Conservation (phyloP, 2,329 filamentous ascomycete genomes). For the Tolypocladium amazonense region DNA sequence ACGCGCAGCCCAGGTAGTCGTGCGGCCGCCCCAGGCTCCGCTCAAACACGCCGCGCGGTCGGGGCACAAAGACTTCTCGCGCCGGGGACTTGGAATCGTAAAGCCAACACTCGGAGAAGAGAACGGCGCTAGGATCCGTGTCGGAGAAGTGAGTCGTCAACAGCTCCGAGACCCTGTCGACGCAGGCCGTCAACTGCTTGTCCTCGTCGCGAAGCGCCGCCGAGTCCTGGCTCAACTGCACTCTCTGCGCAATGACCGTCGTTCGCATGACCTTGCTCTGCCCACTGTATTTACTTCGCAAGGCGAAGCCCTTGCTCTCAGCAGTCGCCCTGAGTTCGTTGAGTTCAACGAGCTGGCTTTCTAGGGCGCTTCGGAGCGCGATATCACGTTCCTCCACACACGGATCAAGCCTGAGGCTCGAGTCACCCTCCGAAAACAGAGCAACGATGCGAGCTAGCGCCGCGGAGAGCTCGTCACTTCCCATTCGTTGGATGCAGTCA, state of each 20-base stretch:
- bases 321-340: slow-evolving; percentile 33
- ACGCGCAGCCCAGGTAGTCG: slow-evolving; percentile 66
- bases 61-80: slow-evolving; percentile 64
- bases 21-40: slow-evolving; percentile 61
- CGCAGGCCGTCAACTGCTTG: slow-evolving; percentile 55
- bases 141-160: slow-evolving; percentile 14
- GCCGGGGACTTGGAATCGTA: slow-evolving; percentile 63
- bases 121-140: slow-evolving; percentile 27
- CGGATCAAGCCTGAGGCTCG: slow-evolving; percentile 20
- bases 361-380: slow-evolving; percentile 22
- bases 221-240: slow-evolving; percentile 67
- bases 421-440: slow-evolving; percentile 24
- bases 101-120: slow-evolving; percentile 63
- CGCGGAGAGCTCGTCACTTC: slow-evolving; percentile 16
- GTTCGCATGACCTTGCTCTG: slow-evolving; percentile 61
- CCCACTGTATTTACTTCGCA: slow-evolving; percentile 67
- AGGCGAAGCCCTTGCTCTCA: slow-evolving; percentile 31
- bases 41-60: slow-evolving; percentile 59
- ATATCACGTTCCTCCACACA: slow-evolving; percentile 20
- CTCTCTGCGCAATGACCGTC: slow-evolving; percentile 71
- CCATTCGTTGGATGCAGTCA: slow-evolving; percentile 48
- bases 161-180: slow-evolving; percentile 35
- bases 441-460: slow-evolving; percentile 15
- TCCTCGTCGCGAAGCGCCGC: slow-evolving; percentile 61
- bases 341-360: slow-evolving; percentile 33